phyloP scores from a whole-genome alignment of 257 asterid genomes.

The Linderniella brevidens region DNA sequence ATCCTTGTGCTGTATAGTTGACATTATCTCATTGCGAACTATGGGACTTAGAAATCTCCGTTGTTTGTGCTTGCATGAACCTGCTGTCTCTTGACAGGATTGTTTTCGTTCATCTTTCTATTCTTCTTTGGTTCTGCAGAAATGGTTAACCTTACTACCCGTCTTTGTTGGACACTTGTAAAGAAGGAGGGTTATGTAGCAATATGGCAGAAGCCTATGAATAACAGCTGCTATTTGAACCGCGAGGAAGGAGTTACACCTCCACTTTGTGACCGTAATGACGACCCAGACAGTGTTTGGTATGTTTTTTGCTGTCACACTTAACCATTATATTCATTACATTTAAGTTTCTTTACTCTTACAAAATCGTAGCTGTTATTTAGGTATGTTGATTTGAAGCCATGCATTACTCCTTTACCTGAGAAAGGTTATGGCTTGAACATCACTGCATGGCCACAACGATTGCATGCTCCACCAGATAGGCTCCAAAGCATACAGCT shows the following conservation, averaged over 20 bases:
- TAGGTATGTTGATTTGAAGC: slow-evolving; percentile 76
- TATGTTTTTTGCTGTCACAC: slow-evolving; percentile 13
- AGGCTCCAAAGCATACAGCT: slow-evolving; percentile 76
- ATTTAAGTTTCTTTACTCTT: neutral
- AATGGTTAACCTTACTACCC: slow-evolving; percentile 67
- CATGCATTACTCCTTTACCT: slow-evolving; percentile 64
- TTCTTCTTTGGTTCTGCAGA: slow-evolving; percentile 20
- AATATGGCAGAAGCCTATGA: slow-evolving; percentile 82
- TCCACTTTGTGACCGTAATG: slow-evolving; percentile 65
- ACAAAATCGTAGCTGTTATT: slow-evolving; percentile 7
- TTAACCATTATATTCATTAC: neutral
- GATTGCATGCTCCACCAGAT: slow-evolving; percentile 76
- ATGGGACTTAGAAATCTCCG: too few relatives aligned
- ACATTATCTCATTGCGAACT: too few relatives aligned
- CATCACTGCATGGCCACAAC: slow-evolving; percentile 70
- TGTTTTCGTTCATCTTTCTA: slow-evolving; percentile 7
- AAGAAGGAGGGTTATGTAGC: slow-evolving; percentile 93
- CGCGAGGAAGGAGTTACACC: slow-evolving; percentile 69
- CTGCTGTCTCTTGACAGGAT: slow-evolving; percentile 4
- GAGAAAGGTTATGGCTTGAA: slow-evolving; percentile 69
- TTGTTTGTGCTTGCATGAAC: slow-evolving; percentile 5
- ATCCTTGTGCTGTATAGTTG: too few relatives aligned
- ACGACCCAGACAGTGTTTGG: slow-evolving; percentile 86
- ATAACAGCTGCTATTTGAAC: slow-evolving; percentile 73
- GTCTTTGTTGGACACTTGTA: slow-evolving; percentile 85